Conservation (phyloP, 257 asterid genomes). For the Lycium barbarum region DNA sequence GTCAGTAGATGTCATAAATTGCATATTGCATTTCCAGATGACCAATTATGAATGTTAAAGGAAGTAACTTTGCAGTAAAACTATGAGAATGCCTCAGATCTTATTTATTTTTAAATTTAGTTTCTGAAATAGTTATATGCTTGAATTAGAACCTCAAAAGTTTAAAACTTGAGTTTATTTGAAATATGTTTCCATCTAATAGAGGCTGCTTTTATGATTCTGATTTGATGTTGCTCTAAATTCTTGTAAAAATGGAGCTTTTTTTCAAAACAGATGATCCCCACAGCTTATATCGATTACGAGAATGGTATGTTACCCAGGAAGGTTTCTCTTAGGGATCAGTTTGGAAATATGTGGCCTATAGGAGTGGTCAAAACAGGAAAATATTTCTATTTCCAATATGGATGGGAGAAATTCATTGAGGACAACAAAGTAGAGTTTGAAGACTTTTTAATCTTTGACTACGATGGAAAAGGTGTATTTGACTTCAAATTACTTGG, state of each 20-base stretch:
- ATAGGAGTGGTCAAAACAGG: not conserved
- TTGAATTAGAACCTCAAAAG: not conserved
- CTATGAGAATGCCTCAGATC: not conserved
- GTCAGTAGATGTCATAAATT: too few relatives aligned
- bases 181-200: not conserved
- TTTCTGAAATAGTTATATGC: not conserved
- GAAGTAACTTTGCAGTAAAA: not conserved
- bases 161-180: not conserved
- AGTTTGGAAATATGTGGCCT: conserved; percentile 20
- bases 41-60: too few relatives aligned
- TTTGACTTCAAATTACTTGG: conserved; percentile 18
- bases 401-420: conserved; percentile 27
- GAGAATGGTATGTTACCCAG: not conserved
- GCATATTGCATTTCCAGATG: too few relatives aligned
- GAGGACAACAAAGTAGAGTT: conserved; percentile 21
- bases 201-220: not conserved
- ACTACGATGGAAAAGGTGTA: not conserved
- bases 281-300: not conserved
- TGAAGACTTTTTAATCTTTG: conserved; percentile 22
- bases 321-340: not conserved
- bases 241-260: too few relatives aligned
- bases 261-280: not conserved
- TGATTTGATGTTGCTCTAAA: not conserved
- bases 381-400: not conserved
- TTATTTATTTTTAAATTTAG: too few relatives aligned